Evolutionary conservation across 441 rosid genomes (phyloP).

Genomic region (Metrosideros polymorpha): DNA sequence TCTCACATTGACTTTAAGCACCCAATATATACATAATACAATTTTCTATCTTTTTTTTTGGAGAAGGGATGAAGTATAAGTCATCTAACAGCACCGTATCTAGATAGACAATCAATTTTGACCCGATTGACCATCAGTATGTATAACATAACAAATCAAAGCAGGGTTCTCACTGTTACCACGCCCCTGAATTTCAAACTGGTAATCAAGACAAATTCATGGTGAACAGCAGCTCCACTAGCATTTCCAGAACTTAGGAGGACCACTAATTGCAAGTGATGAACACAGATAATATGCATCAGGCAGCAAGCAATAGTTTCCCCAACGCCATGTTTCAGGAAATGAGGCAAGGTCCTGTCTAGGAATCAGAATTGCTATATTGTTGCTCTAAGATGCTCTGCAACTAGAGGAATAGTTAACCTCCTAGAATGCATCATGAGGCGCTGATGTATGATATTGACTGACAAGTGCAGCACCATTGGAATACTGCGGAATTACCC

Average conservation of each 20-base stretch:
- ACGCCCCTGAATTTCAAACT: neutral
- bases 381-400: neutral
- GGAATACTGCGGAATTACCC: neutral
- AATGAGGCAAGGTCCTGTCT: neutral
- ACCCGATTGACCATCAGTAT: neutral
- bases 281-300: neutral
- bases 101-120: neutral
- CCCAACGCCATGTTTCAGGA: neutral
- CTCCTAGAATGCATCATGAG: neutral
- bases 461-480: neutral
- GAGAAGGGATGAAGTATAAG: neutral
- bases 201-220: neutral
- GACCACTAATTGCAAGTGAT: neutral
- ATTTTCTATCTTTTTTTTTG: neutral
- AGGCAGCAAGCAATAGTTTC: neutral
- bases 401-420: neutral
- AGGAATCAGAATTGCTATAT: neutral
- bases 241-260: neutral
- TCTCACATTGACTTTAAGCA: neutral
- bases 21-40: neutral
- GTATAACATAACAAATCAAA: neutral
- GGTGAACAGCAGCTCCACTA: neutral
- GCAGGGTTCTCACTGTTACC: neutral
- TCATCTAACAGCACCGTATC: neutral
- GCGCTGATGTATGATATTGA: neutral